A percentile compares a stretch with the other conserved stretches of the same genome.
Evolutionary conservation across 1,284 basidiomycete species (phyloP).

Genomic region (Termitomyces sp.): DNA sequence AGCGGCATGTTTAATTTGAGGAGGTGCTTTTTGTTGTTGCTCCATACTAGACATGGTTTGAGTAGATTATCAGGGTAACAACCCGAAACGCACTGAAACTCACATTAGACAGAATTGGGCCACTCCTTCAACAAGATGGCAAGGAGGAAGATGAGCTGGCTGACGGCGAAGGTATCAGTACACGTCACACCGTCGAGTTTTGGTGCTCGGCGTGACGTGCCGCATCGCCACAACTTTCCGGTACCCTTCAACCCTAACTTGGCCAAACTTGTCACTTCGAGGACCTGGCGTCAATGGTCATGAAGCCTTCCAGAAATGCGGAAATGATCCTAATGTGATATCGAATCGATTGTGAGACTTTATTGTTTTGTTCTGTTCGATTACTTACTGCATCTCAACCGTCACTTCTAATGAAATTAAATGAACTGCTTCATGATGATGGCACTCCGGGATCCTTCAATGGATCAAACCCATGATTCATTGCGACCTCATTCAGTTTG

Average conservation of each 20-base stretch:
- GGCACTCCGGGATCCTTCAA: too few relatives aligned
- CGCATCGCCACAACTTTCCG: conserved; percentile 5
- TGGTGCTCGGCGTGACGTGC: conserved; percentile 3
- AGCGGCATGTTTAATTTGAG: conserved; percentile 74
- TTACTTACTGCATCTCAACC: background rate
- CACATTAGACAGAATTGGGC: background rate
- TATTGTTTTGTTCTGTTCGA: too few relatives aligned
- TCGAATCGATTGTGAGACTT: too few relatives aligned
- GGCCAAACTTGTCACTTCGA: background rate
- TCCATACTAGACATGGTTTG: conserved; percentile 34
- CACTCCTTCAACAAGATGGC: background rate
- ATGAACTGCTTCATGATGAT: background rate
- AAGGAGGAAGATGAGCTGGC: conserved; percentile 14
- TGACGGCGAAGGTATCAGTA: conserved; percentile 2
- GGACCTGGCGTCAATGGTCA: too few relatives aligned
- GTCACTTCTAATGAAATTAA: too few relatives aligned
- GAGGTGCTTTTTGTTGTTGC: conserved; percentile 71
- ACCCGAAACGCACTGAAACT: background rate
- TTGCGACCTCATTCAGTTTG: too few relatives aligned
- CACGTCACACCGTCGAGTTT: conserved; percentile 13
- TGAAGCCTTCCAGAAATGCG: too few relatives aligned
- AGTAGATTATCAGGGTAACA: background rate
- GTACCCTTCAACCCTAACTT: background rate
- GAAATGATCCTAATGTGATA: too few relatives aligned
- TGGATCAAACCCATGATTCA: too few relatives aligned